Percentiles rank a stretch among this genome's conserved stretches.
Conservation (phyloP, 2,329 filamentous ascomycete genomes). For the Colletotrichum costaricense region DNA sequence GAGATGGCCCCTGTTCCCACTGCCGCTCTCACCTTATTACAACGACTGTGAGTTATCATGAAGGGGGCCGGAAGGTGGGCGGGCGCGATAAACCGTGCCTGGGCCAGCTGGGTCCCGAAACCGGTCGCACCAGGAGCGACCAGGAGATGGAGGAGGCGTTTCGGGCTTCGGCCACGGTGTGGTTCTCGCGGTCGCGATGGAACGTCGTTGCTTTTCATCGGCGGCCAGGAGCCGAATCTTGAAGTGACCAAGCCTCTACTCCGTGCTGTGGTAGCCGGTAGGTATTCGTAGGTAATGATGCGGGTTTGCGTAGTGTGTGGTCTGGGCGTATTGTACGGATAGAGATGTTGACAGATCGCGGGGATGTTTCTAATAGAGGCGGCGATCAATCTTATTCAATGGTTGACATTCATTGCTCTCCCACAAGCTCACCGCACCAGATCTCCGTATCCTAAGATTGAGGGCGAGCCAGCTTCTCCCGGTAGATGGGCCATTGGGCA, state of each 20-base stretch:
- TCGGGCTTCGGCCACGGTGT: not conserved
- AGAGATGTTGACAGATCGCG: not conserved
- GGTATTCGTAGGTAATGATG: no score
- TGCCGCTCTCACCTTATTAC: constrained; percentile 1
- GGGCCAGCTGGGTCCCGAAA: constrained; percentile 20
- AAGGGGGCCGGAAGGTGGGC: not conserved
- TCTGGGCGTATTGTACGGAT: not conserved
- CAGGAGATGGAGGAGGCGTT: constrained; percentile 15
- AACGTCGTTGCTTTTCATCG: not conserved
- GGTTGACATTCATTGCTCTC: not conserved
- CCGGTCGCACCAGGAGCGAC: constrained; percentile 15
- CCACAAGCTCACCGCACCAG: not conserved
- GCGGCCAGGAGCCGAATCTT: not conserved
- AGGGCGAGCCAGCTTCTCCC: not conserved
- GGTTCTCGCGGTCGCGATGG: not conserved
- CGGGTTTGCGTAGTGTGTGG: not conserved
- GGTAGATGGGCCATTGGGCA: not conserved
- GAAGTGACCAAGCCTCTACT: no score
- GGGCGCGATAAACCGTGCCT: not conserved
- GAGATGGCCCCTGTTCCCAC: not conserved
- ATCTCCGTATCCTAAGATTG: not conserved
- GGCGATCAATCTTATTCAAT: constrained; percentile 1
- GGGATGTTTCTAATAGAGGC: not conserved
- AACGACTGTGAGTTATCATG: not conserved
- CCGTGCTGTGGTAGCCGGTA: no score